These are phyloP conservation scores for Phaeosphaeriaceae sp. DNA, from an alignment of 2,329 filamentous ascomycete species.

Conservation along the genomic window DNA sequence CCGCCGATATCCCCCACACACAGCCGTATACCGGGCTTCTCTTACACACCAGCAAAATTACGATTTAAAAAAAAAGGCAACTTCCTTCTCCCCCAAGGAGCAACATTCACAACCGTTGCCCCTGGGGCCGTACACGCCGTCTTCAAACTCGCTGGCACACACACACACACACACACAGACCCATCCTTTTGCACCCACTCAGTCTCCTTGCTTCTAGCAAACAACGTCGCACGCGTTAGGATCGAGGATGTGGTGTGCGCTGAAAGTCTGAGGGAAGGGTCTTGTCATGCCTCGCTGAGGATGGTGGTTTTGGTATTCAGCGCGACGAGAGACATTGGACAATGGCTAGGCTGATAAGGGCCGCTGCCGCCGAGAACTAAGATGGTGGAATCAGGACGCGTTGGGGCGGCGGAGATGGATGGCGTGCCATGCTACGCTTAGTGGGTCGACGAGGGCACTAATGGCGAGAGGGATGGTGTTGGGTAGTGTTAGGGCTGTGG, in stretches of 20 bases:
- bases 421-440: slow-evolving; percentile 70
- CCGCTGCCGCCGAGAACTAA: slow-evolving; percentile 66
- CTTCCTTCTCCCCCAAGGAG: slow-evolving; percentile 67
- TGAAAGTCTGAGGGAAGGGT: slow-evolving; percentile 60
- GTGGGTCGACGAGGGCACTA: slow-evolving; percentile 66
- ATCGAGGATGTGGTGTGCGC: slow-evolving; percentile 62
- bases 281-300: slow-evolving; percentile 62
- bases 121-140: slow-evolving; percentile 55
- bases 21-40: slow-evolving; percentile 60
- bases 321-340: slow-evolving; percentile 65
- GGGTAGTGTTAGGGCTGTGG: slow-evolving; percentile 59
- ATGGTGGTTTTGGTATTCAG: slow-evolving; percentile 62
- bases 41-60: slow-evolving; percentile 61
- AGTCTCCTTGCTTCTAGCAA: too few species aligned
- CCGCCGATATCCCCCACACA: slow-evolving; percentile 58
- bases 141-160: slow-evolving; percentile 57
- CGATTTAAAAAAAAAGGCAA: slow-evolving; percentile 61
- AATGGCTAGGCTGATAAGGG: slow-evolving; percentile 67
- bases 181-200: slow-evolving; percentile 59
- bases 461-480: slow-evolving; percentile 60
- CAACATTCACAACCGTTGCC: slow-evolving; percentile 69
- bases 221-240: slow-evolving; percentile 60
- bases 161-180: slow-evolving; percentile 68
- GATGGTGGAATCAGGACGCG: slow-evolving; percentile 56
- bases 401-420: slow-evolving; percentile 58